Base-by-base conservation (phyloP, 176 grass and related monocot genomes). In the Miscanthus lutarioriparius region DNA sequence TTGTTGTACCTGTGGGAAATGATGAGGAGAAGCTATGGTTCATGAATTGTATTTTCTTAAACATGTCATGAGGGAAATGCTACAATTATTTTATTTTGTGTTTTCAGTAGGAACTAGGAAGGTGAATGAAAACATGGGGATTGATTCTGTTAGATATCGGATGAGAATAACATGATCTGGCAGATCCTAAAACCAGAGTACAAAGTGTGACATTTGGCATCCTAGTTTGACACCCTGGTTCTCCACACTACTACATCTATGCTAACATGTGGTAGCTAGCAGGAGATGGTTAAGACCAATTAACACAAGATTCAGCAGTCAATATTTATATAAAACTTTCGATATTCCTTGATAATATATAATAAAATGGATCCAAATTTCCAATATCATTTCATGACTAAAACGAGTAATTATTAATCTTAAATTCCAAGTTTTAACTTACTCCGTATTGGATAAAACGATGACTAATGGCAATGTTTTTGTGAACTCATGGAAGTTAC, bases 121-220 rank as follows among this genome's bases (percentile, higher is more conserved):
- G n/a, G n/a, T n/a, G n/a, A n/a, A n/a, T n/a, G n/a, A n/a, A n/a
- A n/a, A n/a, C n/a, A 74, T 45, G 43, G 6, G 41, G 7, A 48
- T 48, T 48, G 70, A 48, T 74, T 30, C 43, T 74, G 70, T 74
- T 30, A 74, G 3, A 73, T 71, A 72, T 33, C 48, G 16, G 33
- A 82, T 23, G 15, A 72, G 74, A 56, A 44, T 72, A 72, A 0
- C 14, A 44, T 75, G 13, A 14, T 88, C 77, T 88, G 43, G 10
- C 17, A 47, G 75, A 77, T 72, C 32, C 12, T 85, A 39, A 85
- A 85, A 86, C 78, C 17, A 72, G 64, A 70, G 2, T 63, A 39
- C 33, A 17, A 54, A 22, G 51, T 54, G 51, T 2, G 2, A 28
- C 6, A 2, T 44, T 59, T 48, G 13, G 20, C 38, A 5, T 8